Conservation (phyloP, 257 asterid species). For the Ophiorrhiza pumila region DNA sequence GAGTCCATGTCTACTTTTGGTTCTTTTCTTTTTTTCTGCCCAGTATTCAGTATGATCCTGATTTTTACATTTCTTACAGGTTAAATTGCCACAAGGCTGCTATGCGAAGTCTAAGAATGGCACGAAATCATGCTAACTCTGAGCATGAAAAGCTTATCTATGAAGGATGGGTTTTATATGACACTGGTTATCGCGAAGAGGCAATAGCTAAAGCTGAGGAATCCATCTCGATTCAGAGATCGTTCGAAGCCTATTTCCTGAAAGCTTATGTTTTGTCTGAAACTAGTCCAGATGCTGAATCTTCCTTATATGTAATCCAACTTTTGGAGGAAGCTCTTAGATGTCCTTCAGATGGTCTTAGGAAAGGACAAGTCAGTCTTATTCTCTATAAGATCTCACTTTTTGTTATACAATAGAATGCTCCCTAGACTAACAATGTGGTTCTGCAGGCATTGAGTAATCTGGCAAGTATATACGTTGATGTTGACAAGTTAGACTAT, state of each 20-base stretch:
- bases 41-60: not conserved
- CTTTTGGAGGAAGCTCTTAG: slow-evolving; percentile 96
- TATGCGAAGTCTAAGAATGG: slow-evolving; percentile 90
- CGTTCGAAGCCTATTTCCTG: slow-evolving; percentile 91
- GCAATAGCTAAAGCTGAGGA: slow-evolving; percentile 89
- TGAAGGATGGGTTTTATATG: slow-evolving; percentile 93
- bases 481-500: slow-evolving; percentile 72
- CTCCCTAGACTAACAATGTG: slow-evolving; percentile 16
- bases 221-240: slow-evolving; percentile 75
- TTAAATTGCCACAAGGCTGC: slow-evolving; percentile 96
- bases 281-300: slow-evolving; percentile 60
- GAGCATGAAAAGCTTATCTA: slow-evolving; percentile 85
- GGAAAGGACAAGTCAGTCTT: slow-evolving; percentile 90
- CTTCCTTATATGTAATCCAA: slow-evolving; percentile 70
- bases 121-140: slow-evolving; percentile 73
- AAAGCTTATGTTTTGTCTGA: slow-evolving; percentile 88
- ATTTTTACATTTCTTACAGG: slow-evolving; percentile 30
- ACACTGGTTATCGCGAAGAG: slow-evolving; percentile 82
- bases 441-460: slow-evolving; percentile 79
- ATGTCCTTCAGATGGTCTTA: slow-evolving; percentile 95
- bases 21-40: not conserved
- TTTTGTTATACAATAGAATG: not conserved
- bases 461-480: slow-evolving; percentile 82
- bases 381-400: not conserved
- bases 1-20: not conserved